Base-by-base conservation (phyloP, 2,329 filamentous ascomycete species). In the Aulographum hederae region DNA sequence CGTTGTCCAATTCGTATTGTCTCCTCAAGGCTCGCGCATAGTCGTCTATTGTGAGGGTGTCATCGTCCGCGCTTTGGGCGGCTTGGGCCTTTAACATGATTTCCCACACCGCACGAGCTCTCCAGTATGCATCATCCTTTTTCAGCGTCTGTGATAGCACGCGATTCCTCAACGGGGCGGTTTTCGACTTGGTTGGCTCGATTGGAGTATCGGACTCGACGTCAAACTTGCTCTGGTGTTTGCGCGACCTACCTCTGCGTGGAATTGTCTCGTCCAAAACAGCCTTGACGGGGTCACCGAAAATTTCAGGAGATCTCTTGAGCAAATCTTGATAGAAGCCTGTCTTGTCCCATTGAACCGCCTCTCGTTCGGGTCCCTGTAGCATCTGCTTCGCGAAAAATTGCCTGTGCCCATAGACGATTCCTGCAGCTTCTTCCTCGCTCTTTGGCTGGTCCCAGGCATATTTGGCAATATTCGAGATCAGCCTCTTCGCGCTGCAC, bases 301-400 rank as follows among this genome's bases (percentile, higher is more conserved):
- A 29, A 13, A 8, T 32, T 5, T 48, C 51, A 5, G 56, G 49
- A 35, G 52, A 58, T 15, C 43, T 47, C 20, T 43, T 42, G 32
- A 46, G 50, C 25, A 61, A 44, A 28, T 56, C 49, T 28, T 52
- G 43, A 37, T 53, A 62, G 3, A 65, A 35, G 2, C 54, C 50
- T 4, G 54, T 59, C 31, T 41, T 40, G 29, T 45, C 48, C 61
- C 61, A 64, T 11, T 45, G 43, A 15, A 62, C 44, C 12, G 50
- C 56, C 28, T 62, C 56, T 26, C 57, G 55, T 12, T 50, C 48
- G 13, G 47, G 51, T 29, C 61, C 30, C 49, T 64, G 63, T 28
- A 50, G 52, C 21, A 25, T 25, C 8, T 8, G 8, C n/a, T 25
- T 25, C 8, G 21, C 21, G 21, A 25, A n/a, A n/a, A 25, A 25